These are phyloP conservation scores for Lathyrus sativus DNA, from an alignment of 306 rosid species.

Conservation along the genomic window DNA sequence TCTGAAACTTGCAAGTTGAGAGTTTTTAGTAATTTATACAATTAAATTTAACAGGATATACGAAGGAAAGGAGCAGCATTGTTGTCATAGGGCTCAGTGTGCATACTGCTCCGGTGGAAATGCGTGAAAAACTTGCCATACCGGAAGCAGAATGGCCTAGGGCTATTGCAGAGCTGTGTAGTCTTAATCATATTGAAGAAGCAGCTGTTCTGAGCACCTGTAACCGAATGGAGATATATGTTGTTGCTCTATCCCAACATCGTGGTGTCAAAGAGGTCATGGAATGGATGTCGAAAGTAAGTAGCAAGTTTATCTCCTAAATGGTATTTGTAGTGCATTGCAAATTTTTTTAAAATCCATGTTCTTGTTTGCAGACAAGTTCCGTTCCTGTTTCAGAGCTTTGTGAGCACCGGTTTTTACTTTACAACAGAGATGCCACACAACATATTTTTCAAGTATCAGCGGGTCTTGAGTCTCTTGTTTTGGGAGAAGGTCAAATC, in stretches of 20 bases:
- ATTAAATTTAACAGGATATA: constrained; percentile 65
- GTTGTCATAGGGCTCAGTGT: constrained; percentile 96
- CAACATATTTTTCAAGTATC: constrained; percentile 92
- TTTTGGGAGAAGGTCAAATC: constrained; percentile 98
- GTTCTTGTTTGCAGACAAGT: constrained; percentile 68
- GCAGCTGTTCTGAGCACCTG: constrained; percentile 99
- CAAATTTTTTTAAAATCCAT: not conserved
- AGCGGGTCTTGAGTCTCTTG: constrained; percentile 97
- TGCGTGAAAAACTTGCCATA: constrained; percentile 97
- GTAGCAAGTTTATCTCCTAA: constrained; percentile 18
- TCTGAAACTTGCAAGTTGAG: constrained; percentile 27
- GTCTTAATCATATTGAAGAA: constrained; percentile 94
- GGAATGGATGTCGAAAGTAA: constrained; percentile 98
- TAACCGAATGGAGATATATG: constrained; percentile 99
- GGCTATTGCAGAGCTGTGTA: constrained; percentile 90
- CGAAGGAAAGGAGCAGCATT: constrained; percentile 94
- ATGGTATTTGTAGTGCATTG: constrained; percentile 10
- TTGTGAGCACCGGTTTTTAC: constrained; percentile 78
- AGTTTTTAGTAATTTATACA: constrained; percentile 1
- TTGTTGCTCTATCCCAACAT: constrained; percentile 91
- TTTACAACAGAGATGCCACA: constrained; percentile 87
- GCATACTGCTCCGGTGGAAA: constrained; percentile 93
- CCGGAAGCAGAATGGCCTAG: constrained; percentile 99
- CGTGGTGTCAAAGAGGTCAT: constrained; percentile 98
- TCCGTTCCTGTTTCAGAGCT: constrained; percentile 88